A percentile compares a stretch with the other conserved stretches of the same genome.
Evolutionary conservation across 2,329 filamentous ascomycete genomes (phyloP).

Genomic region (Fusarium sp.): DNA sequence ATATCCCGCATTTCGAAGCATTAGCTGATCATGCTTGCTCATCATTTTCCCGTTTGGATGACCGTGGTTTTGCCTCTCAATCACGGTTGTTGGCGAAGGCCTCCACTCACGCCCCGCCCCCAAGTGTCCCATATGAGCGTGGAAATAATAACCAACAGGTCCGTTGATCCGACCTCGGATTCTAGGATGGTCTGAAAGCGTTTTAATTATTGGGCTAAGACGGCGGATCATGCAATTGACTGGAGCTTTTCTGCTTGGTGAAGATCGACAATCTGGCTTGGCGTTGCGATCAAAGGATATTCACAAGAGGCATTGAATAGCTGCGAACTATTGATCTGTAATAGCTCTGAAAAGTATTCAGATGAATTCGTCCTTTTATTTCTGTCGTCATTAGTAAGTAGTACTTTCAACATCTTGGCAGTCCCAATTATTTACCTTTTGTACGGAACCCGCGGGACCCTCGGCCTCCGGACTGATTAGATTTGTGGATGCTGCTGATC

Average conservation of each 20-base stretch:
- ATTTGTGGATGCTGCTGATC: neutral
- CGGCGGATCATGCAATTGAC: neutral
- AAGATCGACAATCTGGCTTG: neutral
- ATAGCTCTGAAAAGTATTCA: neutral
- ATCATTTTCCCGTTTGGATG: neutral
- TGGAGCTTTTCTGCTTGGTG: neutral
- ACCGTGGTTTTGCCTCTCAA: neutral
- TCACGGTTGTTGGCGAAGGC: neutral
- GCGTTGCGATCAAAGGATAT: neutral
- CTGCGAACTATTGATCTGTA: neutral
- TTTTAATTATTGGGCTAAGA: neutral
- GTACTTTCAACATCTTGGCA: neutral
- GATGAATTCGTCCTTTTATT: neutral
- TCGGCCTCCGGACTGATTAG: neutral
- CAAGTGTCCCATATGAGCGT: neutral
- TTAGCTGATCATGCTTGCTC: neutral
- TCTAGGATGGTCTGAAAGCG: neutral
- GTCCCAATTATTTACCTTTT: neutral
- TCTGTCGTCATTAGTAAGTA: neutral
- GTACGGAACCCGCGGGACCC: neutral
- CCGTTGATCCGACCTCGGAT: neutral
- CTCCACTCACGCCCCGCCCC: neutral
- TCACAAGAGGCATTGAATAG: neutral
- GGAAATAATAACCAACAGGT: neutral
- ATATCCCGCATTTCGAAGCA: neutral